Evolutionary conservation across 805 yeast genomes (phyloP).

Genomic region (Komagataella pseudopastoris): DNA sequence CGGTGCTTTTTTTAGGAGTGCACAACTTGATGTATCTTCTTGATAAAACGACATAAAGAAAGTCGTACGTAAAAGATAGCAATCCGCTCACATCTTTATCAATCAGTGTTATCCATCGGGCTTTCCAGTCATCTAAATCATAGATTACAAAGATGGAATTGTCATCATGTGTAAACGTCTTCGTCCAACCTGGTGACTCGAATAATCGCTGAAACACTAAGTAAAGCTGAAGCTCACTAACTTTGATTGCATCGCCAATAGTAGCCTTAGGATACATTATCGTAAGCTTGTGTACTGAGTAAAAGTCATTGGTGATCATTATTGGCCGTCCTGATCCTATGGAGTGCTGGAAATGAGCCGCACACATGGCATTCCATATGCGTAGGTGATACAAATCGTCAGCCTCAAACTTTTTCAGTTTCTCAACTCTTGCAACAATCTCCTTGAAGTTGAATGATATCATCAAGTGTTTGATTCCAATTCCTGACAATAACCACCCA

Average conservation of each 20-base stretch:
- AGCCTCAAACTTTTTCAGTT: slow-evolving; percentile 9
- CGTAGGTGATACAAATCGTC: slow-evolving; percentile 39
- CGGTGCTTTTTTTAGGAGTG: not conserved
- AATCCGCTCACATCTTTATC: slow-evolving; percentile 34
- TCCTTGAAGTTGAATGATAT: slow-evolving; percentile 29
- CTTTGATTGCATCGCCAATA: slow-evolving; percentile 40
- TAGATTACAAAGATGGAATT: slow-evolving; percentile 11
- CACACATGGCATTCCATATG: slow-evolving; percentile 37
- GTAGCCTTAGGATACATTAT: slow-evolving; percentile 35
- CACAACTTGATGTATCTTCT: slow-evolving; percentile 17
- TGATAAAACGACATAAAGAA: slow-evolving; percentile 27
- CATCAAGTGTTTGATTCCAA: slow-evolving; percentile 35
- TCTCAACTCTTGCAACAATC: slow-evolving; percentile 23
- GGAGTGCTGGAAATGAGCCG: slow-evolving; percentile 36
- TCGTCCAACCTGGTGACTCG: not conserved
- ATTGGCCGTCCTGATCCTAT: slow-evolving; percentile 36
- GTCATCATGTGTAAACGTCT: not conserved
- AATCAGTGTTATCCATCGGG: slow-evolving; percentile 29
- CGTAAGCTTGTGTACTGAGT: slow-evolving; percentile 27
- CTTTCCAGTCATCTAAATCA: slow-evolving; percentile 31
- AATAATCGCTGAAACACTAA: slow-evolving; percentile 4
- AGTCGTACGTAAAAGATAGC: slow-evolving; percentile 32
- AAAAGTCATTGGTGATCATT: slow-evolving; percentile 22
- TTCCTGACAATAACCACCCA: slow-evolving; percentile 36
- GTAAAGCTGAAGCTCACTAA: slow-evolving; percentile 32